Percentiles rank a stretch among this genome's conserved stretches.
phyloP scores from a whole-genome alignment of 2,329 filamentous ascomycete species.

The Colletotrichum truncatum region DNA sequence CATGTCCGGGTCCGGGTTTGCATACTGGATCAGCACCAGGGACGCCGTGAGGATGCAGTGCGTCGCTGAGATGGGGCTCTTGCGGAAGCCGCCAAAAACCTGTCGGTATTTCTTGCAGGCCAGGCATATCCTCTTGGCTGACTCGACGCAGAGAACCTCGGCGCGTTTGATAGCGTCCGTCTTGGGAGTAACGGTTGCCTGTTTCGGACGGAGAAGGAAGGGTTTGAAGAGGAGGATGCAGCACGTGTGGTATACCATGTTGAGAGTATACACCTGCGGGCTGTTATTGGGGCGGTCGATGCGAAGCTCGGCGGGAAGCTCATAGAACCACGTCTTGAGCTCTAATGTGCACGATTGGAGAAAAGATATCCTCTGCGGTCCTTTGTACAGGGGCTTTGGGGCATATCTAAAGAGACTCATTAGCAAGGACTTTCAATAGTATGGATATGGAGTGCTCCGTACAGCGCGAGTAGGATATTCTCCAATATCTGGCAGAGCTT shows the following conservation, averaged over 20 bases:
- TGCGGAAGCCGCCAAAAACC: constrained; percentile 43
- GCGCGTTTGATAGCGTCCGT: background rate
- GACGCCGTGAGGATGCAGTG: constrained; percentile 45
- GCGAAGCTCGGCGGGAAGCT: constrained; percentile 41
- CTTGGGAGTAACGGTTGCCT: background rate
- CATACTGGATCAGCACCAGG: constrained; percentile 34
- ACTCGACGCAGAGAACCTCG: constrained; percentile 32
- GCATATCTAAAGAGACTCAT: constrained; percentile 35
- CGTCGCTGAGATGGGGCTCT: constrained; percentile 44
- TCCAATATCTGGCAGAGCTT: constrained; percentile 40
- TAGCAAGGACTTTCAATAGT: background rate
- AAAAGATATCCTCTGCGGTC: constrained; percentile 35
- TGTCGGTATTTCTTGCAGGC: constrained; percentile 42
- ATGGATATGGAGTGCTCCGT: constrained; percentile 10
- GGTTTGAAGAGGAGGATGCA: constrained; percentile 42
- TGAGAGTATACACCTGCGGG: constrained; percentile 41
- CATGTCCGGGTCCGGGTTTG: constrained; percentile 21
- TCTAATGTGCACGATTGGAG: constrained; percentile 42
- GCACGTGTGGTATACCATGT: constrained; percentile 45
- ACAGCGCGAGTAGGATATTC: constrained; percentile 42
- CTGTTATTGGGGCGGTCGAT: constrained; percentile 35
- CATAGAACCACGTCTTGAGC: constrained; percentile 45
- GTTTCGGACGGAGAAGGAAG: constrained; percentile 29
- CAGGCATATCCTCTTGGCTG: constrained; percentile 36
- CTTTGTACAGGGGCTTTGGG: constrained; percentile 37